phyloP scores from a whole-genome alignment of 75 land plant species.

The Cupressus sempervirens region DNA sequence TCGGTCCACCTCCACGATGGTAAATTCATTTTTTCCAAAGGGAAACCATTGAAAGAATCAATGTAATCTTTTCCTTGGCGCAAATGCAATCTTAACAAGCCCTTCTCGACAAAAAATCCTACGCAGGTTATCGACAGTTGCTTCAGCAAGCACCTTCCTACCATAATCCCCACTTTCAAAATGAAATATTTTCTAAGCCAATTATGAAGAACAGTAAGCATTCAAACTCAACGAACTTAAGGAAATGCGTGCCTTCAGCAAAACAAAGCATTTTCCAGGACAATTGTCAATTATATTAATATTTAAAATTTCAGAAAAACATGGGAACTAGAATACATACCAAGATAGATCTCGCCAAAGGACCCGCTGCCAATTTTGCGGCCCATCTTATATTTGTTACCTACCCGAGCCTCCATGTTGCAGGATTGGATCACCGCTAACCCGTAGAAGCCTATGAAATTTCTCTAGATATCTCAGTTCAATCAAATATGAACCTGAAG shows the following conservation, averaged over 20 bases:
- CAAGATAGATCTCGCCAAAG: conserved; percentile 68
- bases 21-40: no score
- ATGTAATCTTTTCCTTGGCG: no score
- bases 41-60: no score
- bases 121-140: neutral
- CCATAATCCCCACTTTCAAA: neutral
- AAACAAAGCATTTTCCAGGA: neutral
- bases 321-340: conserved; percentile 13
- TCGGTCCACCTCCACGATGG: no score
- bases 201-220: neutral
- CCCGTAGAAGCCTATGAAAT: neutral
- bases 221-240: no score
- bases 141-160: neutral
- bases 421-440: neutral
- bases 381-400: conserved; percentile 63
- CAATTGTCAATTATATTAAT: neutral
- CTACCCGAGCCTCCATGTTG: conserved; percentile 20
- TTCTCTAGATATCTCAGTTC: neutral
- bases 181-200: neutral
- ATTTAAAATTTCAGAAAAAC: neutral
- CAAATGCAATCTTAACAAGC: neutral
- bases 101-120: neutral
- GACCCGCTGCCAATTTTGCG: conserved; percentile 86
- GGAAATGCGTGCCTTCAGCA: no score
- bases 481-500: neutral